Percentiles rank a stretch among this genome's conserved stretches.
Conservation (phyloP, 257 asterid species). For the Catharanthus roseus region DNA sequence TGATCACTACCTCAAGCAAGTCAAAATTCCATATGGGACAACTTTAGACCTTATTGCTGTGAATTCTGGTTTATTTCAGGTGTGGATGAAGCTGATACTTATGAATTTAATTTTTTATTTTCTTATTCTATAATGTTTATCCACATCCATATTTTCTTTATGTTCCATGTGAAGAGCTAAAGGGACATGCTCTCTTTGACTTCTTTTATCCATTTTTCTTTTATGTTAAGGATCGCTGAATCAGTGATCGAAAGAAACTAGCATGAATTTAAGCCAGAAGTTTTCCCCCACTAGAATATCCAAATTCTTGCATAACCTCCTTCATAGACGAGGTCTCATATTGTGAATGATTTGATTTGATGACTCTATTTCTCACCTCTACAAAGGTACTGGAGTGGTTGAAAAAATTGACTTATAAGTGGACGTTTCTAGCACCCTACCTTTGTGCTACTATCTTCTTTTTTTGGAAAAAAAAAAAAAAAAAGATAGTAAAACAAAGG, state of each 20-base stretch:
- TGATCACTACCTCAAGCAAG: slow-evolving; percentile 32
- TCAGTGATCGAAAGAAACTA: background rate
- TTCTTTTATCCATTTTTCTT: background rate
- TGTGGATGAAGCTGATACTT: slow-evolving; percentile 13
- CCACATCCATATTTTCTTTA: background rate
- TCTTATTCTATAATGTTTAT: background rate
- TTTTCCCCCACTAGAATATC: background rate
- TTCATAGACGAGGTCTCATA: background rate
- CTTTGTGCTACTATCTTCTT: no score
- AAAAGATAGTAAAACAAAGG: no score
- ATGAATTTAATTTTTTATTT: background rate
- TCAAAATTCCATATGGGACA: slow-evolving; percentile 30
- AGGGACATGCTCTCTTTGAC: background rate
- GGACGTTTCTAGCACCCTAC: background rate
- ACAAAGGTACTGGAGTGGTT: background rate
- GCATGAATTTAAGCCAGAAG: background rate
- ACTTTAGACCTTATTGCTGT: slow-evolving; percentile 45
- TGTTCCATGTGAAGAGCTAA: background rate
- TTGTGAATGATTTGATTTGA: background rate
- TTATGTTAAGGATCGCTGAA: background rate
- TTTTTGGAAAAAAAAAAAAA: no score
- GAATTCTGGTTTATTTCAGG: slow-evolving; percentile 53
- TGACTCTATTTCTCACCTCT: background rate
- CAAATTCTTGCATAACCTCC: background rate
- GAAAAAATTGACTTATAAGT: background rate